Evolutionary conservation across 345 rosid species (phyloP), one percentile per base, ranked within the genome.

Genomic region (Eutrema japonicum): DNA sequence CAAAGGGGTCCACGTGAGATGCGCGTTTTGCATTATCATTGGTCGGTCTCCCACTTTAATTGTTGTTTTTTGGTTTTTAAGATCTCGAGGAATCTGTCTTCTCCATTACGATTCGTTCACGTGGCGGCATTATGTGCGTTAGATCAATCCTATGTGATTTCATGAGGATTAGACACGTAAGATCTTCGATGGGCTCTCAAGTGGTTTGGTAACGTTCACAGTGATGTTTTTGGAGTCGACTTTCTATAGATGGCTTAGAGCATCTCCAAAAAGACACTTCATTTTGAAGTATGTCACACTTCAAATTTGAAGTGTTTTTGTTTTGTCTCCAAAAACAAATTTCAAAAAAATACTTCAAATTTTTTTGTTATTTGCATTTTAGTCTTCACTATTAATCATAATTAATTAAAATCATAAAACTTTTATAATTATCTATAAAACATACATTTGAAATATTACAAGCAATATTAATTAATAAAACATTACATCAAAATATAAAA

Each of bases 21-120:
- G 76, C 72, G 72, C 80, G 71, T 71, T 55, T 70, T 70, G 80
- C 72, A 77, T 77, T 70, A 70, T 70, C 76, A 77, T 77, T 70
- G 76, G 76, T 77, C 80, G 50, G 76, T 71, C 76, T 70, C 63
- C 37, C 27, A 29, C 47, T 70, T 70, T 62, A 38, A 40, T 38
- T 47, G 14, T 27, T 48, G 10, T 54, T 45, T 37, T 33, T 12
- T 12, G 14, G 12, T 2, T 6, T 62, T 76, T 47, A 70, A 63
- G 66, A 70, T 70, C 80, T 77, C 72, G 67, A 77, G 80, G 72
- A 64, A 76, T 63, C 49, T 70, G 56, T 70, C 66, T 77, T 57
- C 63, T 32, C 38, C 9, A 27, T 70, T 64, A 48, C 8, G 53
- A 77, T 70, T 42, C 49, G 40, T 55, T 33, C 55, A 77, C 80